A percentile compares a stretch with the other conserved stretches of the same genome.
These are phyloP conservation scores for Diaporthe helianthi DNA, from an alignment of 2,329 filamentous ascomycete genomes.

Conservation along the genomic window DNA sequence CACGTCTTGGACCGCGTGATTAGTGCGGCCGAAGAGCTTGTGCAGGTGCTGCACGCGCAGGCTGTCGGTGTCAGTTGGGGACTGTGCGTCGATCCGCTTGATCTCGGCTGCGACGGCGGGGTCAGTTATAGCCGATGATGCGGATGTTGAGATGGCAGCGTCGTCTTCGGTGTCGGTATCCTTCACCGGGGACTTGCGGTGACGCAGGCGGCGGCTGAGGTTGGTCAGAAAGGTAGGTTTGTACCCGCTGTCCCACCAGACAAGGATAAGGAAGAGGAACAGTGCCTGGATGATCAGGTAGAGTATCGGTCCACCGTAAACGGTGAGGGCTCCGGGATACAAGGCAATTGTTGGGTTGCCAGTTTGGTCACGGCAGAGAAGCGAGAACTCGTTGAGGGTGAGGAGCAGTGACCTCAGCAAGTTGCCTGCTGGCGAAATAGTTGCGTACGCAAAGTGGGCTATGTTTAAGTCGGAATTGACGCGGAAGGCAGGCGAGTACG, in stretches of 20 bases:
- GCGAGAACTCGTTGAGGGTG: slow-evolving; percentile 82
- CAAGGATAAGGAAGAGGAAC: slow-evolving; percentile 72
- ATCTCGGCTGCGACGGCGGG: slow-evolving; percentile 72
- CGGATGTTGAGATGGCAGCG: slow-evolving; percentile 13
- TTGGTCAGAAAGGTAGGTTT: slow-evolving; percentile 60
- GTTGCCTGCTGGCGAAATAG: slow-evolving; percentile 79
- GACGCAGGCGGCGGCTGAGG: slow-evolving; percentile 47
- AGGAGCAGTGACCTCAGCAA: slow-evolving; percentile 78
- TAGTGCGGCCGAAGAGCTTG: slow-evolving; percentile 70
- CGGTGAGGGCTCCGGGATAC: slow-evolving; percentile 73
- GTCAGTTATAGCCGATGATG: slow-evolving; percentile 46
- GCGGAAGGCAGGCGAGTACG: slow-evolving; percentile 73
- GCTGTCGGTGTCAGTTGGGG: slow-evolving; percentile 60
- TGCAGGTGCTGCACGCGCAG: slow-evolving; percentile 81
- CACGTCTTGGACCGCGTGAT: slow-evolving; percentile 75
- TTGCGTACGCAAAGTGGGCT: slow-evolving; percentile 77
- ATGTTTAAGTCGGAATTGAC: slow-evolving; percentile 73
- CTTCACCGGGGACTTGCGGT: slow-evolving; percentile 37
- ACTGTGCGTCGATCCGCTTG: slow-evolving; percentile 63
- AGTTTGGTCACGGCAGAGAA: slow-evolving; percentile 69
- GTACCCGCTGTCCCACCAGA: slow-evolving; percentile 83
- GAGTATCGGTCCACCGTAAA: slow-evolving; percentile 84
- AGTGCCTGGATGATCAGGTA: slow-evolving; percentile 80
- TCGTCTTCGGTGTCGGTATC: slow-evolving; percentile 28
- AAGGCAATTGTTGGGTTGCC: slow-evolving; percentile 60